Conservation (phyloP, 352 stramenopile genomes). For the Paralagenidium karlingii region DNA sequence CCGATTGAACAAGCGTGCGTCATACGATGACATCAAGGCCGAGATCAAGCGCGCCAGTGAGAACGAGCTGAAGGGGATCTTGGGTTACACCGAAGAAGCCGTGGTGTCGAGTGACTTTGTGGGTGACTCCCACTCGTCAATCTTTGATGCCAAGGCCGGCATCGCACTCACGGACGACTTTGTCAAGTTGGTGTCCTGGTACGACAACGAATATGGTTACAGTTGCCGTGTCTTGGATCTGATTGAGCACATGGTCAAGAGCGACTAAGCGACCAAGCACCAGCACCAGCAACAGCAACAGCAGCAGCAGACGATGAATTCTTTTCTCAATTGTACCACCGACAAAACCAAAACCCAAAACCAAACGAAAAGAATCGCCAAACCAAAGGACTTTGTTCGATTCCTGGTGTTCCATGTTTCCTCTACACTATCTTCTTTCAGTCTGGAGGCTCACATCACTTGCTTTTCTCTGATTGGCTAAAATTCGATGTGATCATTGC, state of each 20-base stretch:
- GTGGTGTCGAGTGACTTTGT: conserved; percentile 98
- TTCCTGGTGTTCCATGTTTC: too few relatives aligned
- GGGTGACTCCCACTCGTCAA: conserved; percentile 91
- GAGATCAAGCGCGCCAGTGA: conserved; percentile 92
- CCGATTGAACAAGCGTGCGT: conserved; percentile 79
- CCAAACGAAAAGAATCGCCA: too few relatives aligned
- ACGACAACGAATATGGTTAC: conserved; percentile 99
- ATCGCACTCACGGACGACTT: conserved; percentile 98
- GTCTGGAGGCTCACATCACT: too few relatives aligned
- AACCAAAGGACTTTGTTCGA: too few relatives aligned
- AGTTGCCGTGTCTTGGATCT: conserved; percentile 94
- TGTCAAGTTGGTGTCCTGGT: conserved; percentile 99
- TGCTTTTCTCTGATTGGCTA: too few relatives aligned
- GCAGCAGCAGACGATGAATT: too few relatives aligned
- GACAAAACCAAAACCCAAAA: too few relatives aligned
- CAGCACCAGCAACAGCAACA: too few relatives aligned
- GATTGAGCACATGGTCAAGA: conserved; percentile 92
- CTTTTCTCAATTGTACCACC: too few relatives aligned
- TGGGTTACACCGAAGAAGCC: conserved; percentile 96
- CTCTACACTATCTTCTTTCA: too few relatives aligned
- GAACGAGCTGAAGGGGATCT: conserved; percentile 92
- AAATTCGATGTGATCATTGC: too few relatives aligned
- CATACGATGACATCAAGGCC: conserved; percentile 97
- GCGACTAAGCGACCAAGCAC: conserved; percentile 82
- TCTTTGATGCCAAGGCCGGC: conserved; percentile 95